Conservation (phyloP, 805 yeast species). For the Wickerhamomyces canadensis region DNA sequence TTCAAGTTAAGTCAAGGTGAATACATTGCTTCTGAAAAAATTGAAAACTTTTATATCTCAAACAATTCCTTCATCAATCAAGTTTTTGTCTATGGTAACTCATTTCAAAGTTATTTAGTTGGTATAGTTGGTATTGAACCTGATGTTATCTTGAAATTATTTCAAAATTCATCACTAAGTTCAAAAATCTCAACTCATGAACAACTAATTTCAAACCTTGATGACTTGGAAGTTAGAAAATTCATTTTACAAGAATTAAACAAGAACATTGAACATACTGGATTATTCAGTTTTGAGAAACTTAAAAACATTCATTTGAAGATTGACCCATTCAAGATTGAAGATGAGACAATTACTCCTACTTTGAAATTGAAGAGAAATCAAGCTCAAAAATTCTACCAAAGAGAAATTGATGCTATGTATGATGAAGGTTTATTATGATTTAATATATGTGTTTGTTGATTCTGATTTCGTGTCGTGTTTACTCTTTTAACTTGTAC, state of each 20-base stretch:
- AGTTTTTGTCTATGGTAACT: slow-evolving; percentile 59
- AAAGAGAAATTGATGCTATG: slow-evolving; percentile 35
- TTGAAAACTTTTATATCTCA: slow-evolving; percentile 58
- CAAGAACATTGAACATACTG: slow-evolving; percentile 26
- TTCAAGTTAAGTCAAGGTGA: slow-evolving; percentile 64
- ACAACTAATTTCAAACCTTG: slow-evolving; percentile 16
- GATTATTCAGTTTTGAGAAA: slow-evolving; percentile 46
- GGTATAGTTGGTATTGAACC: slow-evolving; percentile 60
- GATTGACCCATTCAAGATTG: slow-evolving; percentile 49
- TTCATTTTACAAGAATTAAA: slow-evolving; percentile 35
- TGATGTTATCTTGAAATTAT: slow-evolving; percentile 22
- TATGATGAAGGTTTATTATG: slow-evolving; percentile 35
- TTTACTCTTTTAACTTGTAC: background rate
- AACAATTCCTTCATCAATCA: slow-evolving; percentile 47
- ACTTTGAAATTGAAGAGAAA: slow-evolving; percentile 48
- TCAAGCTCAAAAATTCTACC: slow-evolving; percentile 44
- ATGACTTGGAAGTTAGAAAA: slow-evolving; percentile 30
- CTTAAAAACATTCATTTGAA: slow-evolving; percentile 40
- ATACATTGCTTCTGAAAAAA: slow-evolving; percentile 71
- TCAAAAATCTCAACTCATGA: slow-evolving; percentile 17
- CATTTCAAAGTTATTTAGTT: slow-evolving; percentile 49
- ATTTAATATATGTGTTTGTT: background rate
- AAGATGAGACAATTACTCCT: slow-evolving; percentile 52
- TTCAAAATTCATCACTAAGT: slow-evolving; percentile 8
- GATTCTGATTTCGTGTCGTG: background rate